These are phyloP conservation scores for Yarrowia divulgata DNA, from an alignment of 805 yeast genomes.

Conservation along the genomic window DNA sequence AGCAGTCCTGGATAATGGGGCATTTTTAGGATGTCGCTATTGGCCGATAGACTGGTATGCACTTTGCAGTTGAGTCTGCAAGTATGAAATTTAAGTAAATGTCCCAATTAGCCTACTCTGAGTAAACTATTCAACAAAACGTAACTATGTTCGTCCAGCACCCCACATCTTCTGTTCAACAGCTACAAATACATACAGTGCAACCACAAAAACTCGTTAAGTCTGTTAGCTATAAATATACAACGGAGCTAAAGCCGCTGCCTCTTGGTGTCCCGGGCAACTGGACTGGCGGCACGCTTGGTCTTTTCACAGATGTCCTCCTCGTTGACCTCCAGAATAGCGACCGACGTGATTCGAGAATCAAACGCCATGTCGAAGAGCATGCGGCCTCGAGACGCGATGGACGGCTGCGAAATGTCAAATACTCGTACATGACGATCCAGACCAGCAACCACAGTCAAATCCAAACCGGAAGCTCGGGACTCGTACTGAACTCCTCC, in stretches of 20 bases:
- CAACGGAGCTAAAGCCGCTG: slow-evolving; percentile 20
- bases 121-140: no score
- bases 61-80: no score
- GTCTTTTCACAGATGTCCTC: slow-evolving; percentile 28
- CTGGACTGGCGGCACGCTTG: slow-evolving; percentile 23
- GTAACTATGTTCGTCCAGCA: no score
- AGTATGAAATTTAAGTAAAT: no score
- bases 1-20: background rate
- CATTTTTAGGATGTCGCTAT: no score
- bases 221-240: slow-evolving; percentile 36
- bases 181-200: no score
- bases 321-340: slow-evolving; percentile 23
- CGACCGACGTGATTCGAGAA: slow-evolving; percentile 21
- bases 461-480: slow-evolving; percentile 17
- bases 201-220: background rate
- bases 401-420: slow-evolving; percentile 19
- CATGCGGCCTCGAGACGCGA: slow-evolving; percentile 17
- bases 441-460: slow-evolving; percentile 28
- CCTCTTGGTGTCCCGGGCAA: slow-evolving; percentile 15
- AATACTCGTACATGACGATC: slow-evolving; percentile 26
- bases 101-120: no score
- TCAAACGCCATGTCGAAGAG: slow-evolving; percentile 25
- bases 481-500: slow-evolving; percentile 30
- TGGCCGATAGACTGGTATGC: no score
- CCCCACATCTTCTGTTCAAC: no score